Evolutionary conservation across 805 yeast genomes (phyloP), one percentile per base, ranked within the genome.

Genomic region (Suhomyces emberorum): DNA sequence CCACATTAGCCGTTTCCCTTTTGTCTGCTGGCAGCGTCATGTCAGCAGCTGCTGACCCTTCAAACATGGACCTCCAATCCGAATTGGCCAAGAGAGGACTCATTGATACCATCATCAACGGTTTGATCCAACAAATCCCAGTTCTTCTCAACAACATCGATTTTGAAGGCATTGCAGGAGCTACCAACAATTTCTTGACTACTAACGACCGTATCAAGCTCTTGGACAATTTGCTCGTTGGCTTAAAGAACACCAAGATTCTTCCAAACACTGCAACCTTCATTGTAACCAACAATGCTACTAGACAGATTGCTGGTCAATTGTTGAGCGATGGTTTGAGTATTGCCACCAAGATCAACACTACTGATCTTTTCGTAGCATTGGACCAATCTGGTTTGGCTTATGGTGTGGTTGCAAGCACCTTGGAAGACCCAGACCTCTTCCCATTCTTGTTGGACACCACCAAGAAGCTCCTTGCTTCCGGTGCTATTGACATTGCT

Each of bases 371-470:
- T 15, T 59, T 52, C 33, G 51, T 47, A 32, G 63, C 61, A 4
- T 54, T 59, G 35, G 60, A 57, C 37, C 40, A 49, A 25, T 58
- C 63, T 15, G 58, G 58, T 2, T 55, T 59, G 41, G 57, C 52
- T 10, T 59, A 58, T 33, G 41, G 50, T 4, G 37, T 57, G 32
- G 42, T 57, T 38, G 53, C 59, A 8, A 51, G 52, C 24, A 28
- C 47, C 18, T 24, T 58, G 17, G 47, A 51, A 31, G 52, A 52
- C 37, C 42, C 49, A 2, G 41, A 46, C 9, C 45, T 52, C 21
- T 42, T 59, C 25, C 61, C 65, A 36, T 46, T 58, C 17, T 38
- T 55, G 15, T 41, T 49, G 29, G 22, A 27, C 3, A 50, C 59
- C 28, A 49, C 44, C 23, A 46, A 43, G 30, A 48, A 52, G 27